Conservation (phyloP, 202 grass and related monocot species). For the Saccharum hybrid region DNA sequence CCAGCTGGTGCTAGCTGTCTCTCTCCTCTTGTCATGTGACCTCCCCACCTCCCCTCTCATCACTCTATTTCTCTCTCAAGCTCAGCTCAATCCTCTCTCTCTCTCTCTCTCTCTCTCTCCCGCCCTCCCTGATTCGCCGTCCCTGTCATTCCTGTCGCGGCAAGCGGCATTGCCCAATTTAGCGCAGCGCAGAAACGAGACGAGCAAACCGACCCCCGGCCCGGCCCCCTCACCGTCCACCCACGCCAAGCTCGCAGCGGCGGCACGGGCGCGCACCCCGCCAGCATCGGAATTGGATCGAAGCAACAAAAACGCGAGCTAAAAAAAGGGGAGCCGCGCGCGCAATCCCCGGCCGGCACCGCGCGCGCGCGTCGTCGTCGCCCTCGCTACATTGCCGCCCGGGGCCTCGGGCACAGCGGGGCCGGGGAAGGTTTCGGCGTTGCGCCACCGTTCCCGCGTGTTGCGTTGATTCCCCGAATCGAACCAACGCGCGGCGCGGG, state of each 20-base stretch:
- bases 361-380: background rate
- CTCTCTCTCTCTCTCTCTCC: background rate
- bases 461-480: conserved; percentile 45
- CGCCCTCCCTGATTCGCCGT: background rate
- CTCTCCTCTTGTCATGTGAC: conserved; percentile 72
- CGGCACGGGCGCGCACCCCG: conserved; percentile 18
- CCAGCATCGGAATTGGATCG: background rate
- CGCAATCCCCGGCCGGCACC: too few relatives aligned
- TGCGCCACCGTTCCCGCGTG: conserved; percentile 50
- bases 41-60: background rate
- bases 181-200: conserved; percentile 6
- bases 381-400: conserved; percentile 31
- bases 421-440: conserved; percentile 33
- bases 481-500: conserved; percentile 33
- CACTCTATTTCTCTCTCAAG: conserved; percentile 17
- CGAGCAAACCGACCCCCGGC: background rate
- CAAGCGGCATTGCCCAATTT: conserved; percentile 51
- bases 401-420: conserved; percentile 3
- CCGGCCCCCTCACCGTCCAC: conserved; percentile 1
- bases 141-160: conserved; percentile 27
- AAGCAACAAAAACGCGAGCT: conserved; percentile 25
- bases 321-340: conserved; percentile 35
- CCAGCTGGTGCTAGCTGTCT: conserved; percentile 83
- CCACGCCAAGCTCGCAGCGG: conserved; percentile 22
- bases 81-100: background rate